Base-by-base conservation (phyloP, 2,329 filamentous ascomycete genomes). In the Cordyceps cateniannulata region DNA sequence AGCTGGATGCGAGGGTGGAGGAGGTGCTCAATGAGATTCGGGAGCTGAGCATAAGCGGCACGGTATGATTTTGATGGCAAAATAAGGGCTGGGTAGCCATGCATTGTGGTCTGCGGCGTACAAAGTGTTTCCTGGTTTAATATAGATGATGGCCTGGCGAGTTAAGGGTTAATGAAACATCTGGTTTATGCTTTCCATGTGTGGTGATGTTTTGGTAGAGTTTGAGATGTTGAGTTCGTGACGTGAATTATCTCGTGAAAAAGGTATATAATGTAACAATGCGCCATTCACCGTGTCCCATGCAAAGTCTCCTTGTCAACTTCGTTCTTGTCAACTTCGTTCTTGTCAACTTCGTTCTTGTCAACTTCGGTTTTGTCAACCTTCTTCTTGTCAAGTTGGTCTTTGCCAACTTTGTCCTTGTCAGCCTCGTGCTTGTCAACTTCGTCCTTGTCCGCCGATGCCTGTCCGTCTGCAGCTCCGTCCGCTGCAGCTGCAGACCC, bases 11-110 rank as follows among this genome's bases (percentile, higher is more conserved):
- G 63, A 81, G 91, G 66, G 95, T 99, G 32, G 95, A 99, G 76
- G 89, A 98, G 76, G 95, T 98, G 47, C 73, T 99, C 76, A 93
- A 97, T 71, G 93, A 99, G 80, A 99, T 99, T 74, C 82, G 95
- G 66, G 95, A 98, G 76, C 76, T 99, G 76, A 98, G 93, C 76
- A 99, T 99, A 80, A 88, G 85, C 68, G 85, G 85, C 49, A 87
- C 85, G 3, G 85, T 88, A 59, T 88, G 74, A 73, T 58, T 42
- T n/a, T 48, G 12, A 35, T 54, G 4, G 22, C 4, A 25, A 50
- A 58, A 48, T 8, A n/a, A n/a, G n/a, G 50, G 27, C 42, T 53
- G 42, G 35, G 55, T 45, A 51, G 44, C 42, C 40, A 60, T 54
- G 58, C 50, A 60, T 60, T 44, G 14, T 48, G 52, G 27, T 48